Conservation (phyloP, 345 rosid species). For the Lagerstroemia speciosa region DNA sequence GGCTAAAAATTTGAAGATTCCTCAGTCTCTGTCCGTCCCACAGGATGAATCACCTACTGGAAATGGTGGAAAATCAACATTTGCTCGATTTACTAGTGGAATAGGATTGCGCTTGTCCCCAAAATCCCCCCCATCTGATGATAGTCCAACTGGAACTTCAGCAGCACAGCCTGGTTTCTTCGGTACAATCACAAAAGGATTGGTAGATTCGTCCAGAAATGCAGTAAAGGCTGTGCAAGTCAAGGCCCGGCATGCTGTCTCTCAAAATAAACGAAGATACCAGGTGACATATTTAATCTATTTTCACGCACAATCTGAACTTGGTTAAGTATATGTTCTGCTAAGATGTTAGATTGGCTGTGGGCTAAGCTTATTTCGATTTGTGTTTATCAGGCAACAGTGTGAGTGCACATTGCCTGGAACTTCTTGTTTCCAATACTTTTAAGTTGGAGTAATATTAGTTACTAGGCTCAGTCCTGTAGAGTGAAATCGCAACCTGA, state of each 20-base stretch:
- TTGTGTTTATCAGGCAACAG: background rate
- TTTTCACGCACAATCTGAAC: background rate
- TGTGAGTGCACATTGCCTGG: background rate
- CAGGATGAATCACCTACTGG: conserved; percentile 35
- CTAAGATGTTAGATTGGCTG: background rate
- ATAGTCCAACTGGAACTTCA: conserved; percentile 26
- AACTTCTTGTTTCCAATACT: background rate
- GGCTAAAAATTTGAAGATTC: conserved; percentile 63
- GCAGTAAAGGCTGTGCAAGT: conserved; percentile 91
- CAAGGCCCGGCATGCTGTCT: conserved; percentile 88
- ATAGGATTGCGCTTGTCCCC: conserved; percentile 55
- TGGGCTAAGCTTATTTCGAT: background rate
- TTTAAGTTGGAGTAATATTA: background rate
- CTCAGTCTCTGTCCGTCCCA: conserved; percentile 31
- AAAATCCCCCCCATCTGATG: conserved; percentile 27
- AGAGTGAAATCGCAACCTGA: background rate
- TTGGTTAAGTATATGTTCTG: background rate
- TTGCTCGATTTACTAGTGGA: conserved; percentile 69
- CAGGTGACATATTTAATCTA: conserved; percentile 38
- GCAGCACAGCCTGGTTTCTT: conserved; percentile 40
- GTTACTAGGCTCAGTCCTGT: background rate
- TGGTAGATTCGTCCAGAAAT: conserved; percentile 77
- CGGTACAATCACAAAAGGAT: conserved; percentile 63
- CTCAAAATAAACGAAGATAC: conserved; percentile 93
- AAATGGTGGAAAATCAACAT: conserved; percentile 44